A percentile compares a stretch with the other conserved stretches of the same genome.
These are phyloP conservation scores for Psidium friedrichsthalianum DNA, from an alignment of 345 rosid genomes.

Conservation along the genomic window DNA sequence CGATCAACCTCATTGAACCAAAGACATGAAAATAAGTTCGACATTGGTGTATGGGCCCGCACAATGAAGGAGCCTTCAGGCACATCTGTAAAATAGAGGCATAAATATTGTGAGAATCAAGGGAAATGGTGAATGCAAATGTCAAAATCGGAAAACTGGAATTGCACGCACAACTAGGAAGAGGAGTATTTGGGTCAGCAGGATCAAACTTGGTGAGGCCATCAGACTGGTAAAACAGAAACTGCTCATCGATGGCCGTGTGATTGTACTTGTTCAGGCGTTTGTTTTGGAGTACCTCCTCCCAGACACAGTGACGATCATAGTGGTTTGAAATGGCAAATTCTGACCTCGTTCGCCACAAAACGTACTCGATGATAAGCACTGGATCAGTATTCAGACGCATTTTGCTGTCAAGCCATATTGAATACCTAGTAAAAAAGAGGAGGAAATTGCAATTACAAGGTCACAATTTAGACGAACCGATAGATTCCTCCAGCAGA, in stretches of 20 bases:
- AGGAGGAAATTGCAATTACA: not conserved
- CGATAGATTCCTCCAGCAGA: not conserved
- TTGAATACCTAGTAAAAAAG: conserved; percentile 55
- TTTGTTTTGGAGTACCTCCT: conserved; percentile 82
- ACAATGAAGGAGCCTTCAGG: conserved; percentile 95
- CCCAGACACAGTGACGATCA: conserved; percentile 94
- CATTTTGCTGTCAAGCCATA: conserved; percentile 96
- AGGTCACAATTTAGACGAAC: not conserved
- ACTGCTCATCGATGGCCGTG: conserved; percentile 70
- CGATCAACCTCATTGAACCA: conserved; percentile 96
- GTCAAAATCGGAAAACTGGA: not conserved
- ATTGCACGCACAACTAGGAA: conserved; percentile 68
- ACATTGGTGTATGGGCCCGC: conserved; percentile 88
- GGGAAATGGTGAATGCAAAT: not conserved
- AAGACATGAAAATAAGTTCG: conserved; percentile 83
- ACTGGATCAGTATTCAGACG: conserved; percentile 76
- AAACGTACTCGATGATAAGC: conserved; percentile 66
- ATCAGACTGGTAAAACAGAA: conserved; percentile 54
- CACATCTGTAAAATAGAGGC: conserved; percentile 49
- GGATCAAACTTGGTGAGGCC: conserved; percentile 71
- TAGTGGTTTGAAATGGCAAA: conserved; percentile 96
- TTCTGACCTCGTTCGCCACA: conserved; percentile 76
- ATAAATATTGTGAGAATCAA: not conserved
- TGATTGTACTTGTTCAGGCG: conserved; percentile 67
- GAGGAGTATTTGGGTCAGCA: conserved; percentile 44